phyloP scores from a whole-genome alignment of 192 early-diverging fungal species.

The Chytriomyces hyalinus region DNA sequence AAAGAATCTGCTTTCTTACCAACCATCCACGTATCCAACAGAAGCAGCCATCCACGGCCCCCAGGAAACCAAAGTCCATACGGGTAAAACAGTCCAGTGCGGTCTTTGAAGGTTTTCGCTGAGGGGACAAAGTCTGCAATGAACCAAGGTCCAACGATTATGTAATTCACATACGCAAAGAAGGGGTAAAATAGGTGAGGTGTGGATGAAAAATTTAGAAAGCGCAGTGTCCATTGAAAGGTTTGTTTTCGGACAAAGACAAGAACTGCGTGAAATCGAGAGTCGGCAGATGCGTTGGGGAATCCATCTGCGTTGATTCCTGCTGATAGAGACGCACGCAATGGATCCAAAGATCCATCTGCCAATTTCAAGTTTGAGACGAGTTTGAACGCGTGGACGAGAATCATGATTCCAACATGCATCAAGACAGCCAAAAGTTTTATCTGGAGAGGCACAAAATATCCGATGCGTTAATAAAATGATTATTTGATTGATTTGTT shows the following conservation, averaged over 20 bases:
- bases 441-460: slow-evolving; percentile 31
- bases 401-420: not conserved
- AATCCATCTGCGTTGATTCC: no score
- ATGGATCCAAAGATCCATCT: not conserved
- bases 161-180: slow-evolving; percentile 44
- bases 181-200: slow-evolving; percentile 62
- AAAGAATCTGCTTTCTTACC: slow-evolving; percentile 22
- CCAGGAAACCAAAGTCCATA: slow-evolving; percentile 41
- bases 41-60: slow-evolving; percentile 25
- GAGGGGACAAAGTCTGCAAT: slow-evolving; percentile 69
- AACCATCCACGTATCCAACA: slow-evolving; percentile 36
- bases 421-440: slow-evolving; percentile 23
- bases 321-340: no score
- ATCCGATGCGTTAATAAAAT: slow-evolving; percentile 43
- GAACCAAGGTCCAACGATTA: slow-evolving; percentile 71
- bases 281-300: no score
- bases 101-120: not conserved
- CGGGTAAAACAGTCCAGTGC: slow-evolving; percentile 38
- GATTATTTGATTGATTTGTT: not conserved
- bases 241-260: no score
- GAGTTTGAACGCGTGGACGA: not conserved
- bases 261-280: no score
- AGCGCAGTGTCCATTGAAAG: slow-evolving; percentile 34
- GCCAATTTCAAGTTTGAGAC: not conserved
- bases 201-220: slow-evolving; percentile 51